Evolutionary conservation across 208 protist species (phyloP).

Genomic region (Trypanosoma mega): DNA sequence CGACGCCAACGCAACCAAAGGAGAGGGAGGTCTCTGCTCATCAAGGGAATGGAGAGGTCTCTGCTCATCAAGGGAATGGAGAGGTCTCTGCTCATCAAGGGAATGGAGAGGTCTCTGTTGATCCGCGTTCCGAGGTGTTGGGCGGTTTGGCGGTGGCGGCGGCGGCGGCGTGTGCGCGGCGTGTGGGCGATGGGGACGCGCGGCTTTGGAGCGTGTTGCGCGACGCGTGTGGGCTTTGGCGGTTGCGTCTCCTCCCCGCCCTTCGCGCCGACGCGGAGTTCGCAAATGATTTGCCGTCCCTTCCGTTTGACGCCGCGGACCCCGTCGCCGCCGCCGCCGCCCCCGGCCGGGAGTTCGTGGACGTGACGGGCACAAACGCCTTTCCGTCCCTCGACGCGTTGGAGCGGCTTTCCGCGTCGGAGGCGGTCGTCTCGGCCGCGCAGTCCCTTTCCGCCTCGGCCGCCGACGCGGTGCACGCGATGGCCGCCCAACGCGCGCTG

Average conservation of each 20-base stretch:
- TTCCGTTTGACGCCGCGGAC: constrained; percentile 7
- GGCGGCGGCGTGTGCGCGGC: background rate
- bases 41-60: too few relatives aligned
- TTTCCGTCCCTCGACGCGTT: background rate
- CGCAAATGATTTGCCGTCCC: too few relatives aligned
- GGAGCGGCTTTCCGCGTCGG: too few relatives aligned
- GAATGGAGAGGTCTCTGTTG: background rate
- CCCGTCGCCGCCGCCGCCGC: background rate
- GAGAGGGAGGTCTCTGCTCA: too few relatives aligned
- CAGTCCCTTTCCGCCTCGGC: too few relatives aligned
- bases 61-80: background rate
- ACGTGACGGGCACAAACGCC: background rate
- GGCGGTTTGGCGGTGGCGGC: constrained; percentile 6
- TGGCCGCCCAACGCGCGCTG: background rate
- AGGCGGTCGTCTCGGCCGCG: too few relatives aligned
- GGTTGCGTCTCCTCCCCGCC: constrained; percentile 2
- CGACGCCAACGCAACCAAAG: background rate
- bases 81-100: background rate
- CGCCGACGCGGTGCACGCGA: background rate
- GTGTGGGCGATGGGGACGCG: background rate
- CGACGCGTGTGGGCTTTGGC: background rate
- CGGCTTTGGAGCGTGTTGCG: background rate
- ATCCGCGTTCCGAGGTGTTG: background rate
- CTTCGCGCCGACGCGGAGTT: too few relatives aligned
- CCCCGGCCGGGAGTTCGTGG: too few relatives aligned